Conservation (phyloP, 1,139 yeast species). For the Hyphopichia burtonii region DNA sequence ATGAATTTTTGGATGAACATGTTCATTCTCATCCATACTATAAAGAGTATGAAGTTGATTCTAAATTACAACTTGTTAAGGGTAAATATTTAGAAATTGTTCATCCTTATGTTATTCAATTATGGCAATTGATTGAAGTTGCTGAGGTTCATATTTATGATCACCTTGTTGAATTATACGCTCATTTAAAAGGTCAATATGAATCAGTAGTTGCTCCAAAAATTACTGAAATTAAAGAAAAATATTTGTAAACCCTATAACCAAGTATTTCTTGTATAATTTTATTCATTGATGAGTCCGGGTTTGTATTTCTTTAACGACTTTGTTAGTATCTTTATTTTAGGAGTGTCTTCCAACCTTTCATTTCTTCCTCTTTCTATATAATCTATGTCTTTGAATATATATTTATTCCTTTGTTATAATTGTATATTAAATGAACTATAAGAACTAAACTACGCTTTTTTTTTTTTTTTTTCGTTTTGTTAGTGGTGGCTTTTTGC, state of each 20-base stretch:
- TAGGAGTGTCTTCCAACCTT: no score
- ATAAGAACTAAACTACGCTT: no score
- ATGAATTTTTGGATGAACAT: slow-evolving; percentile 33
- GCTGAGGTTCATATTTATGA: slow-evolving; percentile 28
- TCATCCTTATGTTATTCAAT: slow-evolving; percentile 27
- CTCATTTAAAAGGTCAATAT: background rate
- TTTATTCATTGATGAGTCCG: background rate
- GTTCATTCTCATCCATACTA: slow-evolving; percentile 38
- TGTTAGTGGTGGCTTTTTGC: background rate
- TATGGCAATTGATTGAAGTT: slow-evolving; percentile 32
- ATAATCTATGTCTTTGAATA: no score
- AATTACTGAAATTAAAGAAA: slow-evolving; percentile 2
- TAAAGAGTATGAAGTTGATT: slow-evolving; percentile 33
- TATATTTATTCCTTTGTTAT: no score
- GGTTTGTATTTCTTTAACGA: background rate
- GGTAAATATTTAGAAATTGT: slow-evolving; percentile 18
- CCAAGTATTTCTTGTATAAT: background rate
- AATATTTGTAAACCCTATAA: background rate
- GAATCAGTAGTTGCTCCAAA: slow-evolving; percentile 2
- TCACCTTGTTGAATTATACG: slow-evolving; percentile 15
- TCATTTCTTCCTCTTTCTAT: no score
- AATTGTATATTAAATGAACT: no score
- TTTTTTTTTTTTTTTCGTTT: no score
- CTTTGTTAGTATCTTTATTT: no score
- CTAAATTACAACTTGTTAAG: slow-evolving; percentile 21